Conservation (phyloP, 768 basidiomycete genomes). For the Crassisporium funariophilum region DNA sequence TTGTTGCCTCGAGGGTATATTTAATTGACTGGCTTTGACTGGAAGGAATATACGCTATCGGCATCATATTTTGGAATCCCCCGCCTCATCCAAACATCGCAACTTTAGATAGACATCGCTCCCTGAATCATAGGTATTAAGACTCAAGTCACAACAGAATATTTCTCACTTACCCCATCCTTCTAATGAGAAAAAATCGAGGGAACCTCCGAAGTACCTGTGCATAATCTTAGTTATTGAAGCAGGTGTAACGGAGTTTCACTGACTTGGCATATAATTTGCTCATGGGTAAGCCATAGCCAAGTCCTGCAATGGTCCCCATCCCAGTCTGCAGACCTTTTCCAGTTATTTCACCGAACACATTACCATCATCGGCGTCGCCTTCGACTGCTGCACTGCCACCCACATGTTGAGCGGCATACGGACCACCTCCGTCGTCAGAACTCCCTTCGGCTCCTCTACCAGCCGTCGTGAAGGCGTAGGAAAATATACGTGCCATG, state of each 20-base stretch:
- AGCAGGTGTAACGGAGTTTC: background rate
- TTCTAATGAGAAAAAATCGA: conserved; percentile 80
- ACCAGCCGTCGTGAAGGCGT: conserved; percentile 88
- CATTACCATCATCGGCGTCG: conserved; percentile 44
- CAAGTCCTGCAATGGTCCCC: conserved; percentile 89
- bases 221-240: background rate
- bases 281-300: conserved; percentile 87
- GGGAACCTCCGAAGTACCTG: conserved; percentile 84
- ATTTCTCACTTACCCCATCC: conserved; percentile 81
- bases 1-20: conserved; percentile 9
- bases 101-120: conserved; percentile 54
- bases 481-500: conserved; percentile 83
- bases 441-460: conserved; percentile 36
- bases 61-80: conserved; percentile 43
- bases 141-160: no score
- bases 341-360: conserved; percentile 79
- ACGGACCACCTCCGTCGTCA: conserved; percentile 64
- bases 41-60: no score
- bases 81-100: conserved; percentile 51
- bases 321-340: conserved; percentile 78
- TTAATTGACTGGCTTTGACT: no score
- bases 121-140: conserved; percentile 28
- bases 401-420: conserved; percentile 78
- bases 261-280: conserved; percentile 64
- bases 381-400: conserved; percentile 62